Evolutionary conservation across 1,284 basidiomycete species (phyloP), one percentile per base, ranked within the genome.

Genomic region (Puccinia coronata): DNA sequence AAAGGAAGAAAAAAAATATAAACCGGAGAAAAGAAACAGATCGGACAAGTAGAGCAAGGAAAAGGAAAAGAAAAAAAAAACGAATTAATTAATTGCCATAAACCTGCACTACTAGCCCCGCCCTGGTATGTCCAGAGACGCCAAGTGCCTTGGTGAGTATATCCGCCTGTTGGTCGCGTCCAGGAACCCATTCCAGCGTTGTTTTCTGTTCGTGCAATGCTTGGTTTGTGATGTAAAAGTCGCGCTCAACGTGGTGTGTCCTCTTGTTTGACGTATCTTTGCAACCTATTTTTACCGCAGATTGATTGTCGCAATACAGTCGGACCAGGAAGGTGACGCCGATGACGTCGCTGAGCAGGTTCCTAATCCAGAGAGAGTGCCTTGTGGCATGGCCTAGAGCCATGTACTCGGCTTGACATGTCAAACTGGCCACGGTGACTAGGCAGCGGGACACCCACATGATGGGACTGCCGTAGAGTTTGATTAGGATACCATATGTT

Each of bases 371-470:
- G 36, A 76, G 14, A 14, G 20, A 18, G 20, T 61, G 39, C 3
- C 59, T n/a, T 20, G 74, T 47, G 1, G 74, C 74, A 18, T 18
- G 34, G 12, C 39, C 59, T 4, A 76, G 25, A 2, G 74, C 74
- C 59, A 76, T 76, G 59, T 76, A 76, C 25, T 76, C 74, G 20
- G 55, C 55, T 20, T 65, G 55, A 16, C 36, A 47, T 1, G 59
- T 63, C 1, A 41, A 76, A 14, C 23, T 41, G 0, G 74, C 59
- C 18, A 76, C 59, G 1, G 31, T 63, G 0, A 34, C 39, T 39
- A 39, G 73, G 1, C 73, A 0, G 43, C 57, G 36, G 0, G 73
- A 75, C 16, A 23, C 36, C 74, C 74, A 76, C 11, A 36, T 8
- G 23, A 65, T 28, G 12, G 59, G 57, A 51, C 74, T 49, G 14